Evolutionary conservation across 2,329 filamentous ascomycete genomes (phyloP).

Genomic region (Colletotrichum liriopes): DNA sequence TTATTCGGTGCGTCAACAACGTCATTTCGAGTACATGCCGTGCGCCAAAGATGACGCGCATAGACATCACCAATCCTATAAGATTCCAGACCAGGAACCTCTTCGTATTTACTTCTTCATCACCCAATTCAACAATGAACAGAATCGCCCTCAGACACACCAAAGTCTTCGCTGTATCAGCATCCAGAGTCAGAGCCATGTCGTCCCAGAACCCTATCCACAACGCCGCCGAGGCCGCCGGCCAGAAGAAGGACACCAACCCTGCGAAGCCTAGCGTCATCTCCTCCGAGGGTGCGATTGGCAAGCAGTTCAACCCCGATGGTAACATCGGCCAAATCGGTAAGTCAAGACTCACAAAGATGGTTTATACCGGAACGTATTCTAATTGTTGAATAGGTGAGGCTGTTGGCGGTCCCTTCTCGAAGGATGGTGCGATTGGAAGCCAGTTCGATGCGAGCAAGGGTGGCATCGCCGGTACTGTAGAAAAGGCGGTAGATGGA

Average conservation of each 20-base stretch:
- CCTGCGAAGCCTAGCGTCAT: conserved; percentile 37
- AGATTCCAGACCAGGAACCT: not conserved
- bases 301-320: conserved; percentile 40
- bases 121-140: not conserved
- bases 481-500: conserved; percentile 29
- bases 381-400: not conserved
- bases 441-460: conserved; percentile 38
- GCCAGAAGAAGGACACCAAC: conserved; percentile 33
- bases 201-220: conserved; percentile 29
- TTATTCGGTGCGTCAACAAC: conserved; percentile 8
- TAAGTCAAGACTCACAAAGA: not conserved
- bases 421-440: conserved; percentile 32
- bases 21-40: conserved; percentile 15
- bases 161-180: not conserved
- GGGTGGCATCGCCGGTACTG: conserved; percentile 29
- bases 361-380: accelerated
- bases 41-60: conserved; percentile 33
- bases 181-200: conserved; percentile 13
- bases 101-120: accelerated
- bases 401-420: conserved; percentile 31
- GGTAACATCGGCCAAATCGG: conserved; percentile 39
- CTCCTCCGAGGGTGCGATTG: conserved; percentile 34
- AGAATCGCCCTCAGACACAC: conserved; percentile 3
- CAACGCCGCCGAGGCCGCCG: conserved; percentile 15
- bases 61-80: not conserved